Conservation (phyloP, 2,329 filamentous ascomycete species). For the Sclerotinia trifoliorum region DNA sequence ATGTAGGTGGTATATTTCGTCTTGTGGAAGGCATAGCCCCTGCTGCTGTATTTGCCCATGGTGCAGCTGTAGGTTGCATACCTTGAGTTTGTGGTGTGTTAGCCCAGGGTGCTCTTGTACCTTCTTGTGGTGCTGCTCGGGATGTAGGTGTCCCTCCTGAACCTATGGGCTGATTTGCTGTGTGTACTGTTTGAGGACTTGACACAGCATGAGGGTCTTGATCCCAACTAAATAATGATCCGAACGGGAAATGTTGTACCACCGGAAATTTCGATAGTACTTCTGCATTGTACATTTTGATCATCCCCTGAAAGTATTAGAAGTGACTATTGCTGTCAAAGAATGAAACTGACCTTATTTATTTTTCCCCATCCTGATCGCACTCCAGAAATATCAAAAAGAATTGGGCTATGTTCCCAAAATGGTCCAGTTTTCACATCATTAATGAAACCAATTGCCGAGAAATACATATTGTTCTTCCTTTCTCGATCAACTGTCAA, state of each 20-base stretch:
- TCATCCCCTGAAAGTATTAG: constrained; percentile 68
- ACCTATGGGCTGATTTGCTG: constrained; percentile 52
- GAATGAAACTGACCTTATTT: constrained; percentile 63
- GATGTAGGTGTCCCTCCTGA: constrained; percentile 26
- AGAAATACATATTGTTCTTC: constrained; percentile 82
- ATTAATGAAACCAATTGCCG: constrained; percentile 93
- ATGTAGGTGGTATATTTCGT: constrained; percentile 8
- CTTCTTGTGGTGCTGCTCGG: constrained; percentile 32
- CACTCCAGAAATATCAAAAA: constrained; percentile 93
- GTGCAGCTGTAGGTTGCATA: constrained; percentile 24
- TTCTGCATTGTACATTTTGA: constrained; percentile 99
- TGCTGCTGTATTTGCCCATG: constrained; percentile 34
- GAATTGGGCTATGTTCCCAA: constrained; percentile 92
- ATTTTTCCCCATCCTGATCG: constrained; percentile 97
- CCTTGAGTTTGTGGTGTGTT: constrained; percentile 26
- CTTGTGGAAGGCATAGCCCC: constrained; percentile 2
- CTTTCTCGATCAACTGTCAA: constrained; percentile 65
- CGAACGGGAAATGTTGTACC: constrained; percentile 92
- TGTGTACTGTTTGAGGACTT: constrained; percentile 54
- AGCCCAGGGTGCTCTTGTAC: constrained; percentile 37
- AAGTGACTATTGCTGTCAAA: neutral
- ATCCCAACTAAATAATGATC: constrained; percentile 77
- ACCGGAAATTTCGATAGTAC: constrained; percentile 96
- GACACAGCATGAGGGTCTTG: constrained; percentile 58
- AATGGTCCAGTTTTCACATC: constrained; percentile 96